Evolutionary conservation across 495 filamentous ascomycete genomes (phyloP), one percentile per base, ranked within the genome.

Genomic region (Penicillium pancosmium): DNA sequence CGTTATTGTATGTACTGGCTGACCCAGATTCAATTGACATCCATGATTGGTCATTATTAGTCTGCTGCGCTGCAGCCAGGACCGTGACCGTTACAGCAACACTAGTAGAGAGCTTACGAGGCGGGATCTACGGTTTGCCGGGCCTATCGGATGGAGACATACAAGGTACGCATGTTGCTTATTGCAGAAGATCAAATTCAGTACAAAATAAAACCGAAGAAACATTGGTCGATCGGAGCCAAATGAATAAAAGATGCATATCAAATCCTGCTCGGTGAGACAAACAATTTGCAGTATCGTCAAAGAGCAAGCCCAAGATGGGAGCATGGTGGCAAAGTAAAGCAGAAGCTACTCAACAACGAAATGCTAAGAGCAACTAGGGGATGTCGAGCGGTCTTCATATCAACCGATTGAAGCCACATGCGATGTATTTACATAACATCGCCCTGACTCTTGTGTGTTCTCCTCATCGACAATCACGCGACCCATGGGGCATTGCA

Each of bases 401-500:
- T 50, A 54, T 40, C 34, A 51, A 15, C 44, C 43, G 52, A 56
- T 40, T 21, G 36, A 59, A 59, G 54, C 52, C 54, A 49, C 59
- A 60, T 59, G 43, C 16, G 5, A 48, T 40, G 49, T 63, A 68
- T 68, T 57, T 70, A 64, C 53, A 60, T 60, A 44, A 59, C 50
- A 63, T 63, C 54, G 52, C 36, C 57, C 50, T 52, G 48, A 33
- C 5, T 53, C 51, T 16, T 53, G 44, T 48, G 38, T 27, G 27
- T 62, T 41, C 41, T 56, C 55, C 35, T 31, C 41, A 60, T 55
- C 59, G 59, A 62, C 44, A 57, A 44, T 56, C 33, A 43, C 43
- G 41, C 41, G 21, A 34, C 11, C 23, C 33, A 25, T 41, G 18
- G 35, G 35, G 11, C n/a, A 44, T 44, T 44, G 15, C 18, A 4